These are phyloP conservation scores for Curvularia sp. DNA, from an alignment of 2,329 filamentous ascomycete species.

Conservation along the genomic window DNA sequence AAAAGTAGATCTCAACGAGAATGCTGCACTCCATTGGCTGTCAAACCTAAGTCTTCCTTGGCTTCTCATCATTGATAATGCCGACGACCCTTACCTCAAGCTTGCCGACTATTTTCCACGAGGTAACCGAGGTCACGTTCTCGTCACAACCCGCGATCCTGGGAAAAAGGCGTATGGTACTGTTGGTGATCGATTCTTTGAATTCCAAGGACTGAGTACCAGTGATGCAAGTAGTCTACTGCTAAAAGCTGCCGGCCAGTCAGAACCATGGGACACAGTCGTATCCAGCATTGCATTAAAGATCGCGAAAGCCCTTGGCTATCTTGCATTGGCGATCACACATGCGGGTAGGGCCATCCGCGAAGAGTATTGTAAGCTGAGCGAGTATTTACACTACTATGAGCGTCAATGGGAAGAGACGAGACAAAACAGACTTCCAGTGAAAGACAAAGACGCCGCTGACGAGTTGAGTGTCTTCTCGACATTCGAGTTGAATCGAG, in stretches of 20 bases:
- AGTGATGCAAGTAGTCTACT: conserved; percentile 32
- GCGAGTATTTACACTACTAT: conserved; percentile 26
- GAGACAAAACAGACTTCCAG: not conserved
- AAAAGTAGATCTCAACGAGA: conserved; percentile 35
- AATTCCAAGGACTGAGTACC: conserved; percentile 28
- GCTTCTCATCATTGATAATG: conserved; percentile 42
- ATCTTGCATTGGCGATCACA: conserved; percentile 33
- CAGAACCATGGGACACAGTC: not conserved
- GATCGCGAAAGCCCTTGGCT: conserved; percentile 23
- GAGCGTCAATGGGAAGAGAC: conserved; percentile 21
- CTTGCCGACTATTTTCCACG: conserved; percentile 32
- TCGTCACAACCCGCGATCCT: conserved; percentile 41
- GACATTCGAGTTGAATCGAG: conserved; percentile 5
- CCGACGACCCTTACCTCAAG: conserved; percentile 32
- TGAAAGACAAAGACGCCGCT: conserved; percentile 5
- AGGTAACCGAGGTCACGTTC: conserved; percentile 33
- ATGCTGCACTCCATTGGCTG: conserved; percentile 34
- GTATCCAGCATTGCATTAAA: not conserved
- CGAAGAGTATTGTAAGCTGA: conserved; percentile 25
- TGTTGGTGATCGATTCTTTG: conserved; percentile 22
- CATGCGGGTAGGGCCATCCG: conserved; percentile 33
- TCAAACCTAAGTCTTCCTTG: conserved; percentile 27
- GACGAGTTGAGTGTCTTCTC: conserved; percentile 10
- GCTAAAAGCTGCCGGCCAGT: conserved; percentile 27
- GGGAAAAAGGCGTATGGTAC: conserved; percentile 25